These are phyloP conservation scores for Acarospora socialis DNA, from an alignment of 2,329 filamentous ascomycete species.

Conservation along the genomic window DNA sequence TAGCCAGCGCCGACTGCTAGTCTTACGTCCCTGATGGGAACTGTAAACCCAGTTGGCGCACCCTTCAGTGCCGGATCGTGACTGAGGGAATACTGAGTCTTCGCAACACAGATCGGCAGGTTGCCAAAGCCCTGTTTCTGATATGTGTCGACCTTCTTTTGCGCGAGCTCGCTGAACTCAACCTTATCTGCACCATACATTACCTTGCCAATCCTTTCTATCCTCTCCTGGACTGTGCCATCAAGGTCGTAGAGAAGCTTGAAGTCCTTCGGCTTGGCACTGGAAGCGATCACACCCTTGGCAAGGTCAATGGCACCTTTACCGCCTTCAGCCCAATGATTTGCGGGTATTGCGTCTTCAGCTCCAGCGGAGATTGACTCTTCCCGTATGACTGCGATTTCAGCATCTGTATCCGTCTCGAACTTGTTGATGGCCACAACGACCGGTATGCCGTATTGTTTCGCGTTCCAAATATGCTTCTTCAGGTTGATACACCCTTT, in stretches of 20 bases:
- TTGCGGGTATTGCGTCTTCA: slow-evolving; percentile 81
- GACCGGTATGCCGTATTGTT: slow-evolving; percentile 77
- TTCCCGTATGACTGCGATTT: slow-evolving; percentile 77
- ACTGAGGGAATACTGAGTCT: slow-evolving; percentile 94
- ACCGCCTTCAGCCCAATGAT: slow-evolving; percentile 95
- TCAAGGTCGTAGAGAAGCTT: slow-evolving; percentile 73
- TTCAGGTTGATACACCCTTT: slow-evolving; percentile 84
- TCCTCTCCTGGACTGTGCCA: slow-evolving; percentile 70
- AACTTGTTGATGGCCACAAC: slow-evolving; percentile 97
- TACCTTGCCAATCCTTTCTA: slow-evolving; percentile 74
- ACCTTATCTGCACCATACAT: slow-evolving; percentile 91
- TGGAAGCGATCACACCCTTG: slow-evolving; percentile 69
- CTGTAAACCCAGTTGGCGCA: slow-evolving; percentile 82
- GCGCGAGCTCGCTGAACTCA: slow-evolving; percentile 84
- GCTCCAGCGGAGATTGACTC: slow-evolving; percentile 85
- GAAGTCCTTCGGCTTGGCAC: slow-evolving; percentile 73
- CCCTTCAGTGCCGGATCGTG: slow-evolving; percentile 92
- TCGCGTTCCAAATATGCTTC: slow-evolving; percentile 90
- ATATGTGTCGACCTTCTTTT: slow-evolving; percentile 94
- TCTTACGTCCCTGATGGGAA: slow-evolving; percentile 86
- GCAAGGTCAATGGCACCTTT: slow-evolving; percentile 81
- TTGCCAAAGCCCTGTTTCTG: slow-evolving; percentile 83
- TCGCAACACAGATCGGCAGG: slow-evolving; percentile 89
- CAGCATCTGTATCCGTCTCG: slow-evolving; percentile 81
- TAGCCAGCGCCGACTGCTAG: slow-evolving; percentile 92